These are phyloP conservation scores for Symbiodinium pilosum DNA, from an alignment of 73 alveolate genomes.

Conservation along the genomic window DNA sequence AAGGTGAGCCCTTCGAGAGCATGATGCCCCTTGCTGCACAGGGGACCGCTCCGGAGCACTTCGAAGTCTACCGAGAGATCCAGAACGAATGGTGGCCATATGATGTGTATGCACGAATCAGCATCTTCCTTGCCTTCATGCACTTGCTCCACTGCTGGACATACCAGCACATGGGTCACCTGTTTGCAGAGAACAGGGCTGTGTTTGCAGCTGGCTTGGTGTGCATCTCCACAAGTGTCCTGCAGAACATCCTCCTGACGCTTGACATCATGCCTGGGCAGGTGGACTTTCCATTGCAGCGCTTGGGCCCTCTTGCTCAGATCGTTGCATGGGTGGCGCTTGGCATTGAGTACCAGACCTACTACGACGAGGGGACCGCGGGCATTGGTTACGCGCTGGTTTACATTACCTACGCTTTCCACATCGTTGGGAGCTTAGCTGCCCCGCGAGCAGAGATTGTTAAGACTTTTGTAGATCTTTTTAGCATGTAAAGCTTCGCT, in stretches of 20 bases:
- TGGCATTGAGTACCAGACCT: slow-evolving; percentile 76
- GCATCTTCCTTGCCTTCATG: slow-evolving; percentile 93
- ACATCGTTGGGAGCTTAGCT: slow-evolving; percentile 9
- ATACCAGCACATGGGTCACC: slow-evolving; percentile 92
- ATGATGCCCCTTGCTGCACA: slow-evolving; percentile 93
- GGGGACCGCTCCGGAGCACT: slow-evolving; percentile 91
- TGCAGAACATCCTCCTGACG: slow-evolving; percentile 70
- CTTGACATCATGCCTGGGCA: slow-evolving; percentile 93
- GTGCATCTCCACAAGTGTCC: slow-evolving; percentile 78
- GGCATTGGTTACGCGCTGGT: slow-evolving; percentile 72
- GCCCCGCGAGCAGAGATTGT: neutral
- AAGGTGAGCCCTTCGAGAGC: slow-evolving; percentile 91
- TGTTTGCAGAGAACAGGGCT: slow-evolving; percentile 74
- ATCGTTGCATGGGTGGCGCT: slow-evolving; percentile 74
- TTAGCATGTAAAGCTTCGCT: neutral
- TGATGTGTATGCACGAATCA: slow-evolving; percentile 91
- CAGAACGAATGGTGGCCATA: slow-evolving; percentile 95
- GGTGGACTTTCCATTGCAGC: slow-evolving; percentile 59
- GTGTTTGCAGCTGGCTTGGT: slow-evolving; percentile 85
- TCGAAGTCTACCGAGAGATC: slow-evolving; percentile 91
- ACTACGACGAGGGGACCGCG: slow-evolving; percentile 81
- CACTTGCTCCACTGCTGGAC: slow-evolving; percentile 93
- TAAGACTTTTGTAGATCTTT: neutral
- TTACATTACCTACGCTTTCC: slow-evolving; percentile 60
- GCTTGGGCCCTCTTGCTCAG: slow-evolving; percentile 86